A percentile compares a stretch with the other conserved stretches of the same genome.
phyloP scores from a whole-genome alignment of 495 filamentous ascomycete species.

The Penicillium pulvis region DNA sequence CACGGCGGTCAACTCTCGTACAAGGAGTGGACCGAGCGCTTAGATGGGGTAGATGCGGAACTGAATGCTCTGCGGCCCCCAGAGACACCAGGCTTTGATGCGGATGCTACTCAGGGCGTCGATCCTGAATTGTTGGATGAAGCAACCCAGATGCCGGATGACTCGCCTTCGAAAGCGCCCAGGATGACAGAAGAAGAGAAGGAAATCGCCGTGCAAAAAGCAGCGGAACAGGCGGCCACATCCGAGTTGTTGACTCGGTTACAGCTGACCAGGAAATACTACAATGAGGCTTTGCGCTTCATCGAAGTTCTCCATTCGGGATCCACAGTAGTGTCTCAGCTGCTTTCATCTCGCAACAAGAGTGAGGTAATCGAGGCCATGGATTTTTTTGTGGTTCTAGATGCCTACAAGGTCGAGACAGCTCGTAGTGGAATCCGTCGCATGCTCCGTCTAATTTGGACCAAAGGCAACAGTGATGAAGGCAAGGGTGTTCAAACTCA shows the following conservation, averaged over 20 bases:
- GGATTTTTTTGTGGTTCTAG: constrained; percentile 94
- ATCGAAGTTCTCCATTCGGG: constrained; percentile 90
- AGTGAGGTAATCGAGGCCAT: constrained; percentile 98
- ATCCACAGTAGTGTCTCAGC: constrained; percentile 75
- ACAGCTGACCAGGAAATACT: constrained; percentile 86
- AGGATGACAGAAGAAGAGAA: constrained; percentile 62
- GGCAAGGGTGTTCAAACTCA: constrained; percentile 97
- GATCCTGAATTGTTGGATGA: constrained; percentile 85
- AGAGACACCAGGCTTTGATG: constrained; percentile 73
- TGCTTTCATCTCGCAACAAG: constrained; percentile 92
- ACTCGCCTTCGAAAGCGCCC: constrained; percentile 62
- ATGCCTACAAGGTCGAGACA: constrained; percentile 93
- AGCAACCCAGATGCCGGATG: constrained; percentile 75
- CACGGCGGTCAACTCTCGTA: constrained; percentile 84
- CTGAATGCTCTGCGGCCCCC: constrained; percentile 77
- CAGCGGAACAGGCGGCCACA: constrained; percentile 68
- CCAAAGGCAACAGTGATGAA: constrained; percentile 98
- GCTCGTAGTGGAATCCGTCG: constrained; percentile 84
- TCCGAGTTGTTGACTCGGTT: constrained; percentile 83
- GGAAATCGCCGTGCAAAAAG: constrained; percentile 58
- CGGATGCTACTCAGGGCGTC: constrained; percentile 64
- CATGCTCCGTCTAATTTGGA: constrained; percentile 98
- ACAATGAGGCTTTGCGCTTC: constrained; percentile 87
- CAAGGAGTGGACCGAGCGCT: constrained; percentile 79
- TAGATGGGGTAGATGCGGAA: constrained; percentile 79